These are phyloP conservation scores for Saturnispora silvae DNA, from an alignment of 805 yeast genomes.

Conservation along the genomic window DNA sequence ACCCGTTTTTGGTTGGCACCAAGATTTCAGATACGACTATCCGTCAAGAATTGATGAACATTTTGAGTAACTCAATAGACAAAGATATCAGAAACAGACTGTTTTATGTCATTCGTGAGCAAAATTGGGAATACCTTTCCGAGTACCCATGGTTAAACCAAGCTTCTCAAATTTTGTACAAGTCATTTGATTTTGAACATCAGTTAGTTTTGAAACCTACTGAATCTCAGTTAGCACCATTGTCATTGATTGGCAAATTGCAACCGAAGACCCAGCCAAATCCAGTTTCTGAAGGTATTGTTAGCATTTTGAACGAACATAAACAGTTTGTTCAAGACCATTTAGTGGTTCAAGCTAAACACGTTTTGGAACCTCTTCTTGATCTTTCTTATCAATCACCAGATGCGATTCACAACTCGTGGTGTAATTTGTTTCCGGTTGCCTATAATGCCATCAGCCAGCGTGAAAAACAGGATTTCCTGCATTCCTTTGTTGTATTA, in stretches of 20 bases:
- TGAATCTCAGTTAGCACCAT: conserved; percentile 44
- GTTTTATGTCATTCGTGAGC: conserved; percentile 83
- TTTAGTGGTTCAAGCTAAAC: conserved; percentile 39
- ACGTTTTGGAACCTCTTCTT: conserved; percentile 58
- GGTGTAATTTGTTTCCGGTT: conserved; percentile 78
- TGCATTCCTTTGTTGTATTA: conserved; percentile 68
- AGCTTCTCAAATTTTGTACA: conserved; percentile 77
- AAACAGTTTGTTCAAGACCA: conserved; percentile 15
- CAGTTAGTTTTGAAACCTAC: conserved; percentile 34
- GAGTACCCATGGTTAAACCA: conserved; percentile 94
- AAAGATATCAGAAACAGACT: conserved; percentile 67
- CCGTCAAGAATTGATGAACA: conserved; percentile 67
- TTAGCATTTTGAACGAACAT: conserved; percentile 17
- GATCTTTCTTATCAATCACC: conserved; percentile 78
- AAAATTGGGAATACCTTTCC: conserved; percentile 91
- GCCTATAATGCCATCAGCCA: conserved; percentile 66
- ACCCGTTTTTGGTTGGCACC: conserved; percentile 91
- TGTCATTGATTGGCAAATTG: conserved; percentile 33
- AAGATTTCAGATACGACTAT: conserved; percentile 65
- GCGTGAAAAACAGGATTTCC: conserved; percentile 73
- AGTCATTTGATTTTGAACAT: conserved; percentile 51
- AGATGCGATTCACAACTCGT: conserved; percentile 67
- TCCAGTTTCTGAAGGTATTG: conserved; percentile 11
- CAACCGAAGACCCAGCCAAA: conserved; percentile 14
- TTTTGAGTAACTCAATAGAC: conserved; percentile 70